Evolutionary conservation across 805 yeast species (phyloP).

Genomic region (Candida tallmaniae): DNA sequence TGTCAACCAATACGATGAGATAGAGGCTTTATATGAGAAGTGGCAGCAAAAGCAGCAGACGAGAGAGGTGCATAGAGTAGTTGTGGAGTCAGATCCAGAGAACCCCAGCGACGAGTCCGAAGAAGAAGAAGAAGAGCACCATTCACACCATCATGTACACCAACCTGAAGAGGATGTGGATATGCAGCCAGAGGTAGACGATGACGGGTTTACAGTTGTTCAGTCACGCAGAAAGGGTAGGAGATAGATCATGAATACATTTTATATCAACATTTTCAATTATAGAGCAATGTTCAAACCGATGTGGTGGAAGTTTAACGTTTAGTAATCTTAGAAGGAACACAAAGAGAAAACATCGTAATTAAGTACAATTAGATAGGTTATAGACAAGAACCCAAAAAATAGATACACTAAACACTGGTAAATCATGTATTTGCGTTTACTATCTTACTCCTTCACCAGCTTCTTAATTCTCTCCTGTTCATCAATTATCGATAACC

Average conservation of each 20-base stretch:
- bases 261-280: too few relatives aligned
- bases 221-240: constrained; percentile 56
- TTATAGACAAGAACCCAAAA: too few relatives aligned
- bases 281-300: too few relatives aligned
- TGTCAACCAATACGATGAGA: constrained; percentile 44
- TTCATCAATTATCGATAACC: constrained; percentile 68
- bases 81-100: constrained; percentile 54
- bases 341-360: too few relatives aligned
- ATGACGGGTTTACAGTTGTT: constrained; percentile 91
- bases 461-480: constrained; percentile 42
- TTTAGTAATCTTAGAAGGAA: too few relatives aligned
- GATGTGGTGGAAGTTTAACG: too few relatives aligned
- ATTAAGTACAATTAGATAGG: too few relatives aligned
- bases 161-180: constrained; percentile 29
- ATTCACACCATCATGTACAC: constrained; percentile 16
- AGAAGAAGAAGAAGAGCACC: constrained; percentile 37
- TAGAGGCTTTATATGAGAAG: constrained; percentile 55
- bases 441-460: too few relatives aligned
- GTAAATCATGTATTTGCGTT: too few relatives aligned
- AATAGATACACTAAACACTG: too few relatives aligned
- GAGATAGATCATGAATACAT: too few relatives aligned
- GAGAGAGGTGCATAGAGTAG: constrained; percentile 28
- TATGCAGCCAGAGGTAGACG: constrained; percentile 73
- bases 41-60: constrained; percentile 54
- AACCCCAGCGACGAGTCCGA: constrained; percentile 57